These are phyloP conservation scores for Nigrospora oryzae DNA, from an alignment of 2,329 filamentous ascomycete genomes.

Conservation along the genomic window DNA sequence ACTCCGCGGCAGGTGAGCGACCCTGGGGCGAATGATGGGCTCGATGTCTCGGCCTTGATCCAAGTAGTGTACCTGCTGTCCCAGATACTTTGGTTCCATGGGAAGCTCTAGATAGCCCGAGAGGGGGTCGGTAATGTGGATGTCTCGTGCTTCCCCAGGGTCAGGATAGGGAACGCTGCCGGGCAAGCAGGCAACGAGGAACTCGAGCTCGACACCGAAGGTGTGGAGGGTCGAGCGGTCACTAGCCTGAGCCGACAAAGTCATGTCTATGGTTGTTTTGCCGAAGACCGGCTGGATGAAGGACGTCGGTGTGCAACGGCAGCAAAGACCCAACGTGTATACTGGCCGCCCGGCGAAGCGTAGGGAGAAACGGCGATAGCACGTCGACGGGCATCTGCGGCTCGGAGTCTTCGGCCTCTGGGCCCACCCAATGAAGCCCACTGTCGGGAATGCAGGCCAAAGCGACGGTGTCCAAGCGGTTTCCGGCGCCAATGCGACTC, in stretches of 20 bases:
- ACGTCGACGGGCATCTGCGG: constrained; percentile 35
- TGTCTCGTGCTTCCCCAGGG: neutral
- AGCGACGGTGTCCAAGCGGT: too few species aligned
- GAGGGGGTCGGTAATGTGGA: neutral
- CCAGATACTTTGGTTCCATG: too few species aligned
- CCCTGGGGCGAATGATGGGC: neutral
- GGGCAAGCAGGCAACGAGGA: constrained; percentile 9
- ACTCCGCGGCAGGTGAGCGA: neutral
- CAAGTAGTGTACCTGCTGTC: too few species aligned
- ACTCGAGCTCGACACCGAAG: constrained; percentile 7
- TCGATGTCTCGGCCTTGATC: too few species aligned
- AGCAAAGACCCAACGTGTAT: too few species aligned
- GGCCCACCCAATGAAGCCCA: too few species aligned
- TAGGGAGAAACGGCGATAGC: constrained; percentile 33
- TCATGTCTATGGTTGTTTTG: too few species aligned
- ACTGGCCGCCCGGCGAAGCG: constrained; percentile 25
- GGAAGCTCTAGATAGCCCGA: neutral
- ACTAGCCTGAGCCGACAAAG: too few species aligned
- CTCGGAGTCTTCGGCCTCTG: constrained; percentile 30
- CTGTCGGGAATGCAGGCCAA: too few species aligned
- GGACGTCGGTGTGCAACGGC: too few species aligned
- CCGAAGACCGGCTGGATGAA: too few species aligned
- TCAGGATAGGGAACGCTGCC: neutral
- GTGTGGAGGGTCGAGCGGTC: neutral
- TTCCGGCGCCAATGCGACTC: too few species aligned